Conservation (phyloP, 78 protist genomes). For the Guillardia theta region DNA sequence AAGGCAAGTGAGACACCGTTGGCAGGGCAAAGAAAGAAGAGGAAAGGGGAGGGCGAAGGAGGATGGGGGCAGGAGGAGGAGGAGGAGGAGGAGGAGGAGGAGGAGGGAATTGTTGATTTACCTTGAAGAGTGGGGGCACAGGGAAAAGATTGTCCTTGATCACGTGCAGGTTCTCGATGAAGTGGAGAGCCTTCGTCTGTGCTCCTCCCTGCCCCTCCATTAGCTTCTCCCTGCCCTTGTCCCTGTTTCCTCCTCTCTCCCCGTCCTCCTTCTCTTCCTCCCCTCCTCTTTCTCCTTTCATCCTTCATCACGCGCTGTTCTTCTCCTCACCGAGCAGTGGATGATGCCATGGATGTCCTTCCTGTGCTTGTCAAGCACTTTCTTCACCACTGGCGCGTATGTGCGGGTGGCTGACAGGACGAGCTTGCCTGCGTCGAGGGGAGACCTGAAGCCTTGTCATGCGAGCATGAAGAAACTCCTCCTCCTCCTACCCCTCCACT, state of each 20-base stretch:
- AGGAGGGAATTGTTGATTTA: background rate
- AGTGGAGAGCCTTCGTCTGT: conserved; percentile 59
- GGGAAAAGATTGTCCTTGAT: conserved; percentile 56
- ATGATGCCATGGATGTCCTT: conserved; percentile 42
- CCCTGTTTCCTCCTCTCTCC: background rate
- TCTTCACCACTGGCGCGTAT: conserved; percentile 52
- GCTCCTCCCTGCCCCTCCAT: conserved; percentile 46
- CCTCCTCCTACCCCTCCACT: too few relatives aligned
- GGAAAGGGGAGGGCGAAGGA: background rate
- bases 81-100: background rate
- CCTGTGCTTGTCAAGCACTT: conserved; percentile 30
- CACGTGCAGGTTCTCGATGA: conserved; percentile 49
- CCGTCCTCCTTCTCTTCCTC: background rate
- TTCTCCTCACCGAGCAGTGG: conserved; percentile 23
- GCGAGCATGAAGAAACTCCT: too few relatives aligned
- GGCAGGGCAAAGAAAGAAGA: too few relatives aligned
- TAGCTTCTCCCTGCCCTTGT: background rate
- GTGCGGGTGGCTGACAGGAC: conserved; percentile 60
- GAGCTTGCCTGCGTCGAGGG: conserved; percentile 45
- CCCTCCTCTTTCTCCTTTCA: background rate
- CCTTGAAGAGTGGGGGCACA: conserved; percentile 41
- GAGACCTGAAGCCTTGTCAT: background rate
- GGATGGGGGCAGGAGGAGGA: background rate
- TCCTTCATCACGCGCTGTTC: background rate
- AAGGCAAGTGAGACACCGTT: too few relatives aligned